Conservation (phyloP, 2,329 filamentous ascomycete species). For the Thyridium curvatum region DNA sequence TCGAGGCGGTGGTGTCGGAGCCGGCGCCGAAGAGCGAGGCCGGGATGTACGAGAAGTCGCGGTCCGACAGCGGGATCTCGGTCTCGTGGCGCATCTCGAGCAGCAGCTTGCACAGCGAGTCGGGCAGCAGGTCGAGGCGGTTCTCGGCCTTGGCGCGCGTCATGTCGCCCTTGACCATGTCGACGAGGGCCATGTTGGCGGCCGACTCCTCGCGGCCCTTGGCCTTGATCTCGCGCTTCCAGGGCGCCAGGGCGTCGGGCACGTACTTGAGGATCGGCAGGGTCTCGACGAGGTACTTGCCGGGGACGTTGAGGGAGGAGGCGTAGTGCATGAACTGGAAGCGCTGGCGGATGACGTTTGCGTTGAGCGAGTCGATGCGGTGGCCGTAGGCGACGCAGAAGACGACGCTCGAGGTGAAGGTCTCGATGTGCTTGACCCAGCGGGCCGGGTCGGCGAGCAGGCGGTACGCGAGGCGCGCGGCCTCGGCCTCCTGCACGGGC, state of each 20-base stretch:
- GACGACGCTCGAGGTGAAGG: conserved; percentile 41
- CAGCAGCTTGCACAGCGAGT: conserved; percentile 35
- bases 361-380: conserved; percentile 38
- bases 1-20: conserved; percentile 42
- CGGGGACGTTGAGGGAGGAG: conserved; percentile 38
- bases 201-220: conserved; percentile 27
- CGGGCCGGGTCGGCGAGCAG: conserved; percentile 26
- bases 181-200: conserved; percentile 32
- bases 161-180: conserved; percentile 31
- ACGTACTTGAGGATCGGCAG: conserved; percentile 35
- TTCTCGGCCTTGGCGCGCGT: conserved; percentile 22
- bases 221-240: conserved; percentile 36
- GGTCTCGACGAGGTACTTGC: conserved; percentile 36
- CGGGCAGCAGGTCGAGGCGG: conserved; percentile 21
- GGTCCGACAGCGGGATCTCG: conserved; percentile 30
- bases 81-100: conserved; percentile 28
- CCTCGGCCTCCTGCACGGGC: conserved; percentile 41
- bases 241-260: conserved; percentile 35
- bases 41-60: conserved; percentile 35
- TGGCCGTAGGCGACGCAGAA: conserved; percentile 45
- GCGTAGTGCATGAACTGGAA: conserved; percentile 42
- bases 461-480: conserved; percentile 33
- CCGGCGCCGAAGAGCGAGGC: conserved; percentile 36
- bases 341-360: conserved; percentile 37
- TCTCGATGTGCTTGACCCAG: conserved; percentile 39